These are phyloP conservation scores for Kwoniella heveanensis DNA, from an alignment of 768 basidiomycete genomes.

Conservation along the genomic window DNA sequence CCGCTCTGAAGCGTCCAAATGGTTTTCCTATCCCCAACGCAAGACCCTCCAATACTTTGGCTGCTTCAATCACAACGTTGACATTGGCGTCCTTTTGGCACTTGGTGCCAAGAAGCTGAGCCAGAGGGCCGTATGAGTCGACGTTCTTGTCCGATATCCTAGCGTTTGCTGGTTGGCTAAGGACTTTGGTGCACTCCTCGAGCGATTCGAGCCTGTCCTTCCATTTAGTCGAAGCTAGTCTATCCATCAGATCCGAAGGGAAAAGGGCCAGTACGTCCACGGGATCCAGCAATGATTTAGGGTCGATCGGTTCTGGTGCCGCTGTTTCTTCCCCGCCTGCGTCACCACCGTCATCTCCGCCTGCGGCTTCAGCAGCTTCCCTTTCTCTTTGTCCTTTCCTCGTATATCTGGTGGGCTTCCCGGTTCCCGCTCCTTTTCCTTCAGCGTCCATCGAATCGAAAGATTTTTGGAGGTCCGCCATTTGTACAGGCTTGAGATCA, in stretches of 20 bases:
- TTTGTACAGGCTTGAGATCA: conserved; percentile 94
- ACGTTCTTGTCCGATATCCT: conserved; percentile 71
- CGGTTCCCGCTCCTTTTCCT: conserved; percentile 78
- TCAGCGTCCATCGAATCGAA: conserved; percentile 81
- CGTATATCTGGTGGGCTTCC: conserved; percentile 79
- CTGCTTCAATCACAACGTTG: conserved; percentile 87
- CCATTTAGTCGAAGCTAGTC: conserved; percentile 90
- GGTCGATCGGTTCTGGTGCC: conserved; percentile 69
- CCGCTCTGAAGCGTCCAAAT: conserved; percentile 75
- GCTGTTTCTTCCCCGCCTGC: conserved; percentile 58
- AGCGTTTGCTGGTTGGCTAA: conserved; percentile 63
- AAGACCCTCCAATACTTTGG: conserved; percentile 78
- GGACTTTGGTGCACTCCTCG: conserved; percentile 73
- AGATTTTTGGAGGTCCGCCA: conserved; percentile 89
- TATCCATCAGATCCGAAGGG: conserved; percentile 71
- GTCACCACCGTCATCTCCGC: conserved; percentile 58
- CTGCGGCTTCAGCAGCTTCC: conserved; percentile 50
- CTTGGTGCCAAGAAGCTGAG: conserved; percentile 73
- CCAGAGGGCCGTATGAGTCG: conserved; percentile 73
- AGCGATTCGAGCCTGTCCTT: conserved; percentile 88
- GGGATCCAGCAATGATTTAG: conserved; percentile 75
- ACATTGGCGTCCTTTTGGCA: conserved; percentile 90
- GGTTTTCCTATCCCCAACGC: conserved; percentile 75
- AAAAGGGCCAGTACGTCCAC: conserved; percentile 76
- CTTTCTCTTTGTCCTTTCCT: conserved; percentile 67